A percentile compares a stretch with the other conserved stretches of the same genome.
These are phyloP conservation scores for Trichoderma citrinoviride DNA, from an alignment of 2,329 filamentous ascomycete species.

Conservation along the genomic window DNA sequence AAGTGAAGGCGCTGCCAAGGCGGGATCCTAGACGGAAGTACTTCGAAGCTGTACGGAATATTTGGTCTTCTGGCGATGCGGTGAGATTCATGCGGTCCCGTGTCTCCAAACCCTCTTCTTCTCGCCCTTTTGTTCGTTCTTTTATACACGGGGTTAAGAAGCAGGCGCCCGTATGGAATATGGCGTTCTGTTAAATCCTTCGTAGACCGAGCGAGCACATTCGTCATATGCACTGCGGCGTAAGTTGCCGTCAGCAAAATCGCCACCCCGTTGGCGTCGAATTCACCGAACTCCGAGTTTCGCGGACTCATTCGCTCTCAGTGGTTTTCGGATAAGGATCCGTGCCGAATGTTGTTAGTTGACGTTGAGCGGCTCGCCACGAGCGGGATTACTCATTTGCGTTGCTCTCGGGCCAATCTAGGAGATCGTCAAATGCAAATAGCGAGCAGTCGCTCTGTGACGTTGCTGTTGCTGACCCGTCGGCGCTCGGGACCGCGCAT, in stretches of 20 bases:
- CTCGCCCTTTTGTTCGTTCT: neutral
- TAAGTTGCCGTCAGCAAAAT: neutral
- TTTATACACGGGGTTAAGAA: neutral
- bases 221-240: neutral
- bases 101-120: neutral
- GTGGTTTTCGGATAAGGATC: neutral
- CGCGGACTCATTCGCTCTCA: neutral
- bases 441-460: conserved; percentile 5
- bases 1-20: neutral
- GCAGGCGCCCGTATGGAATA: neutral
- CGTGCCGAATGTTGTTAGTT: neutral
- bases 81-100: neutral
- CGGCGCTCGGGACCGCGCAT: neutral
- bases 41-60: neutral
- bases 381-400: neutral
- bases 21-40: neutral
- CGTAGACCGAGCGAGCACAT: conserved; percentile 15
- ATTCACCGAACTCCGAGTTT: conserved; percentile 6
- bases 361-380: neutral
- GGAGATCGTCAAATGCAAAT: conserved; percentile 25
- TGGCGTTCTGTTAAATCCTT: neutral
- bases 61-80: neutral
- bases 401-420: conserved; percentile 18
- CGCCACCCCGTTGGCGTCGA: neutral
- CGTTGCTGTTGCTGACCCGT: neutral